Percentiles rank a stretch among this genome's conserved stretches.
phyloP scores from a whole-genome alignment of 257 asterid species.

The Solanum medicagineum region DNA sequence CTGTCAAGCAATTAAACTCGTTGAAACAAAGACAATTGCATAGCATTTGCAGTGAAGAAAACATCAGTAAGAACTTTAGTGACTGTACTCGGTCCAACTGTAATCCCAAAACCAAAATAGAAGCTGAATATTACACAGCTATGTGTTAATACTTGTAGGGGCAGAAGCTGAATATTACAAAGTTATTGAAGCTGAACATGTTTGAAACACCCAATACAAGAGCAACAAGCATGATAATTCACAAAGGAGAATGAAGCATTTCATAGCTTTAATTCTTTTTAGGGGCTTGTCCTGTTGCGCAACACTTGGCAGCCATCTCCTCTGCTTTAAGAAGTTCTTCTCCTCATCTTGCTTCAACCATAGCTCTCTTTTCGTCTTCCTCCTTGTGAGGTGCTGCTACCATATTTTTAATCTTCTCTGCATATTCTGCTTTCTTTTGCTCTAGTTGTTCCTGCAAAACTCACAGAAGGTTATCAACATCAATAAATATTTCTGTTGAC shows the following conservation, averaged over 20 bases:
- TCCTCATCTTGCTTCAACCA: conserved; percentile 41
- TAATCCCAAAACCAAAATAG: too few species aligned
- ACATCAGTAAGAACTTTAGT: too few species aligned
- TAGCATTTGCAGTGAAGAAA: too few species aligned
- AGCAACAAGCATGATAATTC: not conserved
- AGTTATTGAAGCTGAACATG: not conserved
- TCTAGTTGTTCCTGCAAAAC: conserved; percentile 49
- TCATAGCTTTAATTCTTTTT: conserved; percentile 10
- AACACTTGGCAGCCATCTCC: conserved; percentile 58
- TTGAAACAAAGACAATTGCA: too few species aligned
- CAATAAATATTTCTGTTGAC: too few species aligned
- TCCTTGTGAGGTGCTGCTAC: conserved; percentile 52
- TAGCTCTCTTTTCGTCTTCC: conserved; percentile 71
- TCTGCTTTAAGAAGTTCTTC: conserved; percentile 61
- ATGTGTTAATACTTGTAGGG: too few species aligned
- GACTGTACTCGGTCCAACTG: too few species aligned
- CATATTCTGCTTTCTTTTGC: conserved; percentile 62
- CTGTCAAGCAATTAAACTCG: too few species aligned
- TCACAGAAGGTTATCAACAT: not conserved
- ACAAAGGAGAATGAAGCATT: conserved; percentile 2
- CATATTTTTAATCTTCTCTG: conserved; percentile 52
- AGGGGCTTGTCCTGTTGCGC: conserved; percentile 54
- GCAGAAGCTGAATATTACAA: too few species aligned
- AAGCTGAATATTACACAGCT: too few species aligned
- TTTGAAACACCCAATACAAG: not conserved